Evolutionary conservation across 139 green algal genomes (phyloP).

Genomic region (Picochlorum sp.): DNA sequence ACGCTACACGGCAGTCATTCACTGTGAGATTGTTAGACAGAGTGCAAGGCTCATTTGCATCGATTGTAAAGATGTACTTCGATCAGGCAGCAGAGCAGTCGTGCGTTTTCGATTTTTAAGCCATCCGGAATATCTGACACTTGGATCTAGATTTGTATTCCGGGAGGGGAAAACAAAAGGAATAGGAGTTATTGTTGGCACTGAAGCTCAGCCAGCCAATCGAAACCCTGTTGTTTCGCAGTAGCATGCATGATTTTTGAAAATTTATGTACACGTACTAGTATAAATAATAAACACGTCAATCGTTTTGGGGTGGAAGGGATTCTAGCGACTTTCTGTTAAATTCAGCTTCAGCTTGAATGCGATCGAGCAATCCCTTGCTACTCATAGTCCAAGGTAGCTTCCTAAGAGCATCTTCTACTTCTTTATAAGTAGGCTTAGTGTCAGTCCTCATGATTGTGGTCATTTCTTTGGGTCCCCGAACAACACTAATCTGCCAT

Average conservation of each 20-base stretch:
- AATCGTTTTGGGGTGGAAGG: background rate
- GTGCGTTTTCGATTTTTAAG: slow-evolving; percentile 85
- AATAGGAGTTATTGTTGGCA: slow-evolving; percentile 66
- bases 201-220: background rate
- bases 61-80: slow-evolving; percentile 69
- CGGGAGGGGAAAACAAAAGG: slow-evolving; percentile 84
- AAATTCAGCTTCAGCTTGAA: slow-evolving; percentile 39
- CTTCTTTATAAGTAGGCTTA: slow-evolving; percentile 41
- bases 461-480: background rate
- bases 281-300: background rate
- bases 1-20: slow-evolving; percentile 82
- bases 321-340: slow-evolving; percentile 29
- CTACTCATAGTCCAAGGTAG: slow-evolving; percentile 27
- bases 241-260: background rate
- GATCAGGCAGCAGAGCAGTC: slow-evolving; percentile 59
- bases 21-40: slow-evolving; percentile 84
- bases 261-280: background rate
- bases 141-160: slow-evolving; percentile 79
- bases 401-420: slow-evolving; percentile 38
- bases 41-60: slow-evolving; percentile 72
- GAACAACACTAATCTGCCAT: slow-evolving; percentile 41
- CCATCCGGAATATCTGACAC: slow-evolving; percentile 69
- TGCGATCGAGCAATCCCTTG: slow-evolving; percentile 36
- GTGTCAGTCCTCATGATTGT: slow-evolving; percentile 7
- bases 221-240: background rate